Evolutionary conservation across 2,329 filamentous ascomycete species (phyloP), one percentile per base, ranked within the genome.

Genomic region (Ophiocordyceps camponoti-rufipedis): DNA sequence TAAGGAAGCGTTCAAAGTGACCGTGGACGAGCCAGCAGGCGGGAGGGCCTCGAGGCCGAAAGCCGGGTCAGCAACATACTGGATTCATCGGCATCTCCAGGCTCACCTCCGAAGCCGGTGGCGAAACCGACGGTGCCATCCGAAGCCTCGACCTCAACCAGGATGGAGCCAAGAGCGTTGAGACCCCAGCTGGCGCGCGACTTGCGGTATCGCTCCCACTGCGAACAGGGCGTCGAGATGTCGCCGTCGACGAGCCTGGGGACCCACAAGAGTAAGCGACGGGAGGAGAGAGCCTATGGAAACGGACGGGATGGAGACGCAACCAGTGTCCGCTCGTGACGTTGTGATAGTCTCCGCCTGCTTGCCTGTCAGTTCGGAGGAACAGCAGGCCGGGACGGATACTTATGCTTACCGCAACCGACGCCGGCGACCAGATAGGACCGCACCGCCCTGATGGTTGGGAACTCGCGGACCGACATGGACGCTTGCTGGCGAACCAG

Each of bases 61-160:
- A 2, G 12, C 29, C 29, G 9, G 29, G 29, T 31, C 29, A 31
- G 29, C 29, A 29, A 31, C 29, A 31, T 10, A 16, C 29, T 33
- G 12, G 50, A 46, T 38, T 10, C 28, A 6, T 32, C 19, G n/a
- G 44, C n/a, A 18, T 29, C 28, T 12, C 44, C 42, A 44, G 12
- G 12, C 62, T 54, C 61, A 74, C 74, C 88, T 59, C 88, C 88
- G 58, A 95, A 95, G 14, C 88, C 88, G 28, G 88, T 95, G 3
- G 88, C 88, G 60, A 94, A 91, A 35, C 88, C 88, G 53, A 89
- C 83, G n/a, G 85, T 91, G 52, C 88, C 88, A 68, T 95, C 86
- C 8, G 75, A 80, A 14, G 84, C 83, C 62, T 94, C 85, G 46
- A 95, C 78, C 64, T 94, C 87, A 8, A 95, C 75, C 54, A 87